Conservation (phyloP, 345 rosid genomes). For the Citrus glauca region DNA sequence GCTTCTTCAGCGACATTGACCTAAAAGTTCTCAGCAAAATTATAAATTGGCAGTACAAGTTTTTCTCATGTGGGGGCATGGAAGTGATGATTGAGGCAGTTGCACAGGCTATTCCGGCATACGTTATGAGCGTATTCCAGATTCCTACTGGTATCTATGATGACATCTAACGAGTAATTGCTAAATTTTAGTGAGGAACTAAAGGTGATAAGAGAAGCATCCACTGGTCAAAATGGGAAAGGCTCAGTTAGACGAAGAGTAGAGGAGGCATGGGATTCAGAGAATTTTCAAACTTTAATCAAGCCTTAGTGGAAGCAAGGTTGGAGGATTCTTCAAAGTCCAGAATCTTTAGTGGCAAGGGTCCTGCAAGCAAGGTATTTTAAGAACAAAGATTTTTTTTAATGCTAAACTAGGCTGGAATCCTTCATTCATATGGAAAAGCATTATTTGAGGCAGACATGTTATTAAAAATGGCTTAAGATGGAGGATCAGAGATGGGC, state of each 20-base stretch:
- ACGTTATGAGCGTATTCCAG: fast-evolving
- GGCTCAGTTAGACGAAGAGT: no score
- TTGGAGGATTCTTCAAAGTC: background rate
- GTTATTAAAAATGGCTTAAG: background rate
- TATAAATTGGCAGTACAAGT: no score
- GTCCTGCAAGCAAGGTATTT: background rate
- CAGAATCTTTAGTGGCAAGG: background rate
- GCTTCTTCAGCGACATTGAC: no score
- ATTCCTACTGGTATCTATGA: background rate
- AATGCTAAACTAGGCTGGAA: no score
- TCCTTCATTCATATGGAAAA: background rate
- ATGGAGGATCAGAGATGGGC: background rate
- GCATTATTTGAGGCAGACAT: no score
- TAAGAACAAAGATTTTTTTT: background rate
- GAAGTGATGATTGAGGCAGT: background rate
- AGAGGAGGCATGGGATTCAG: background rate
- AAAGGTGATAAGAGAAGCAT: background rate
- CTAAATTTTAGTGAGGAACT: no score
- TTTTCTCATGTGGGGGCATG: background rate
- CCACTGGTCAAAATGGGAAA: background rate
- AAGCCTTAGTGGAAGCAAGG: background rate
- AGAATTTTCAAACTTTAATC: background rate
- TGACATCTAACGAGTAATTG: fast-evolving
- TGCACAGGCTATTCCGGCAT: fast-evolving
- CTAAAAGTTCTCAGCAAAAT: no score